Percentiles rank a stretch among this genome's conserved stretches.
These are phyloP conservation scores for Trichophyton verrucosum DNA, from an alignment of 2,329 filamentous ascomycete species.

Conservation along the genomic window DNA sequence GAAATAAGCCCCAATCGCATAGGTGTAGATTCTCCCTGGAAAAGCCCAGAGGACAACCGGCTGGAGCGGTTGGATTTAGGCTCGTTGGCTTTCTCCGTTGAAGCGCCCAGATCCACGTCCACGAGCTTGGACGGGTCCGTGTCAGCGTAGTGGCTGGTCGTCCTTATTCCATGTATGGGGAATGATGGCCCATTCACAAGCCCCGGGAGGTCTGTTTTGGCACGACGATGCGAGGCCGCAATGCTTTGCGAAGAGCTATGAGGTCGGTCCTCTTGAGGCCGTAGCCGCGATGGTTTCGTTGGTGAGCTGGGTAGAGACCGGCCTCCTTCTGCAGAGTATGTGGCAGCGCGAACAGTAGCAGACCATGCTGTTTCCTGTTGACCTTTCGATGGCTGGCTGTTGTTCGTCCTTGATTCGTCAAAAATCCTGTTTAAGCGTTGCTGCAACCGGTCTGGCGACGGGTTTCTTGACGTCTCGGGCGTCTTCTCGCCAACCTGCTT, in stretches of 20 bases:
- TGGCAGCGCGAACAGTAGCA: not conserved
- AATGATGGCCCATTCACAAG: not conserved
- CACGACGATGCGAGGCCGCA: slow-evolving; percentile 6
- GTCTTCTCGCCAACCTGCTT: slow-evolving; percentile 8
- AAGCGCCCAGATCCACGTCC: slow-evolving; percentile 7
- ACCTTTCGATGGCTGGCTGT: not conserved
- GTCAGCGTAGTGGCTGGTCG: not conserved
- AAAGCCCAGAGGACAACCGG: slow-evolving; percentile 10
- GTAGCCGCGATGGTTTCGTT: not conserved
- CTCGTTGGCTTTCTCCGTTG: slow-evolving; percentile 5
- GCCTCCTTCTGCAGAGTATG: not conserved
- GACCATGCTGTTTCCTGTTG: not conserved
- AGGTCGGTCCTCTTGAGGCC: not conserved
- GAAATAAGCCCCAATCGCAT: slow-evolving; percentile 6
- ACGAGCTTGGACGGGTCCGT: slow-evolving; percentile 5
- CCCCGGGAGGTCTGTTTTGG: slow-evolving; percentile 4
- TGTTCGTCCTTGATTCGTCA: slow-evolving; percentile 4
- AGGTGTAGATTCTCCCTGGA: slow-evolving; percentile 12
- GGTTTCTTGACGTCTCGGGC: not conserved
- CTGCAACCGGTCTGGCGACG: slow-evolving; percentile 3
- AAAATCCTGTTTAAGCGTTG: slow-evolving; percentile 1
- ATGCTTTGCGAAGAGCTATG: not conserved
- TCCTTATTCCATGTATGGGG: not conserved
- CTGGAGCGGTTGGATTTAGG: slow-evolving; percentile 7
- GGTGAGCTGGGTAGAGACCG: not conserved